phyloP scores from a whole-genome alignment of 805 yeast species.

The Candida succiphila region DNA sequence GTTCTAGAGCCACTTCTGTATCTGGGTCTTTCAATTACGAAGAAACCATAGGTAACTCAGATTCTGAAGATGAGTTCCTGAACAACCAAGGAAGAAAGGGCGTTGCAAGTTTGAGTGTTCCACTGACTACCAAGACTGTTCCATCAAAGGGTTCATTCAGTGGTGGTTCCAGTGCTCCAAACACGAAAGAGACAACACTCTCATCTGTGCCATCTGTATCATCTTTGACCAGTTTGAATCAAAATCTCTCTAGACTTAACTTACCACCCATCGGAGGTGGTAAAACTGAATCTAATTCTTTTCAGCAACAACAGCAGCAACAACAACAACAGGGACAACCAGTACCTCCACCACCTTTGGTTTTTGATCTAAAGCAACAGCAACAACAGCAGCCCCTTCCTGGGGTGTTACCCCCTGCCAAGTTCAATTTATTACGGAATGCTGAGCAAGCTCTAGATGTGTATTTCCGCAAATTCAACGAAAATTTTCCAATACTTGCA shows the following conservation, averaged over 20 bases:
- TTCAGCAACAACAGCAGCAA: slow-evolving; percentile 4
- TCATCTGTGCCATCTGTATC: slow-evolving; percentile 16
- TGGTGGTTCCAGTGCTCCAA: too few species aligned
- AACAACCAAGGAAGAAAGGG: slow-evolving; percentile 11
- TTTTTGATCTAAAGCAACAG: too few species aligned
- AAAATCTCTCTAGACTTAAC: slow-evolving; percentile 8
- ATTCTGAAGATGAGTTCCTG: slow-evolving; percentile 23
- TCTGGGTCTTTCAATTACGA: slow-evolving; percentile 5
- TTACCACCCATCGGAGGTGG: slow-evolving; percentile 3
- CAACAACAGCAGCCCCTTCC: slow-evolving; percentile 9
- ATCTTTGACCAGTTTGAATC: slow-evolving; percentile 15
- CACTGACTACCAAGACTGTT: slow-evolving; percentile 7
- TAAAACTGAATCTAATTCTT: not conserved
- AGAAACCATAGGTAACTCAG: slow-evolving; percentile 19
- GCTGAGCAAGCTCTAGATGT: slow-evolving; percentile 25
- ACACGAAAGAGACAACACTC: slow-evolving; percentile 10
- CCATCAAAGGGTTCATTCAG: slow-evolving; percentile 12
- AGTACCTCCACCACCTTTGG: too few species aligned
- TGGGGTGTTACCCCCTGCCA: slow-evolving; percentile 12
- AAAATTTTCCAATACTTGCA: slow-evolving; percentile 36
- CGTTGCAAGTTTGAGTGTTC: slow-evolving; percentile 16
- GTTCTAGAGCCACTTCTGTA: slow-evolving; percentile 6
- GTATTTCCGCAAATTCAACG: slow-evolving; percentile 35
- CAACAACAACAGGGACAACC: slow-evolving; percentile 7
- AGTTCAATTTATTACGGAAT: slow-evolving; percentile 12